Conservation (phyloP, 2,329 filamentous ascomycete genomes). For the Colletotrichum orchidophilum region DNA sequence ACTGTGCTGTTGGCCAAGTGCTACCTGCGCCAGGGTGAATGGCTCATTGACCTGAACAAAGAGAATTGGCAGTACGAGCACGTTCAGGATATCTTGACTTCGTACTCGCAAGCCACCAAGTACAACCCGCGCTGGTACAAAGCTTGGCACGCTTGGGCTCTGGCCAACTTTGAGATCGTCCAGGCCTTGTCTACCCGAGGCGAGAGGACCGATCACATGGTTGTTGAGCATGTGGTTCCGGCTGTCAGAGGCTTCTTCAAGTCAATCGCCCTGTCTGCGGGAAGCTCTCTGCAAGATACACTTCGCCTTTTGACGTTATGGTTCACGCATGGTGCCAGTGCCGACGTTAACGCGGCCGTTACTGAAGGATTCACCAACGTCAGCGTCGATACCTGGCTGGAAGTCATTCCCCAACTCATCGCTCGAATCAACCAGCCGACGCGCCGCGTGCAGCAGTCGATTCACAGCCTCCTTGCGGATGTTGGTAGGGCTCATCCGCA, state of each 20-base stretch:
- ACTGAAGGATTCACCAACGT: constrained; percentile 91
- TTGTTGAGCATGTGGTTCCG: constrained; percentile 91
- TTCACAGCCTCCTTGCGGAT: constrained; percentile 91
- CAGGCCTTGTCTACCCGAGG: constrained; percentile 76
- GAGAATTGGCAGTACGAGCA: constrained; percentile 90
- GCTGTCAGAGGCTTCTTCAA: constrained; percentile 97
- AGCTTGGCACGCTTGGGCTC: constrained; percentile 98
- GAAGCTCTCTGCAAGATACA: constrained; percentile 95
- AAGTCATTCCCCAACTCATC: constrained; percentile 97
- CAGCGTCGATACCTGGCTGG: constrained; percentile 97
- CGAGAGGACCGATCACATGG: constrained; percentile 66
- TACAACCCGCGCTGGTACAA: constrained; percentile 98
- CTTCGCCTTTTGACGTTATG: constrained; percentile 91
- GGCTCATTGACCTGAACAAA: constrained; percentile 86
- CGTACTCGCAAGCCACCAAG: constrained; percentile 90
- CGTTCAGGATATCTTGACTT: constrained; percentile 87
- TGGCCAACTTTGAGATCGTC: constrained; percentile 98
- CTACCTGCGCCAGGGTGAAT: constrained; percentile 95
- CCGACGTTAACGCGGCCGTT: constrained; percentile 88
- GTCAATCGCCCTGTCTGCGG: constrained; percentile 90
- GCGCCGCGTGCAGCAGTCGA: constrained; percentile 84
- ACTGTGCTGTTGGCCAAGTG: constrained; percentile 88
- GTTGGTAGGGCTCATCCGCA: constrained; percentile 95
- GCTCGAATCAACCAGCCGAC: constrained; percentile 98
- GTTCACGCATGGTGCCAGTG: constrained; percentile 91